Base-by-base conservation (phyloP, 2,329 filamentous ascomycete genomes). In the Colletotrichum destructivum region DNA sequence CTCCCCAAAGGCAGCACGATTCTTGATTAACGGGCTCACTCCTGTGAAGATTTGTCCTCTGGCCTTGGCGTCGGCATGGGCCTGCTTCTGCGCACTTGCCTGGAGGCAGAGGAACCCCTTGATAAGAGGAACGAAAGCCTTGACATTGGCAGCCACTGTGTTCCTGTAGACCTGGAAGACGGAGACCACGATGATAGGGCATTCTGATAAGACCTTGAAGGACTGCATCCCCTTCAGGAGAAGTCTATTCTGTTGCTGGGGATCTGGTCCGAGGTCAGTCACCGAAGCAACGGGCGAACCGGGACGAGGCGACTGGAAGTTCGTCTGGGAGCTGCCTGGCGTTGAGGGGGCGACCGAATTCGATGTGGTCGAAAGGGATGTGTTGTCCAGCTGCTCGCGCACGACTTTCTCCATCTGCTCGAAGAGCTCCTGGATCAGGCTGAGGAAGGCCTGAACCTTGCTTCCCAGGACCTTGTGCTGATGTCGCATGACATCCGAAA, bases 161-260 rank as follows among this genome's bases (percentile, higher is more conserved):
- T 84, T 86, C 60, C 95, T 91, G 78, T 99, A 96, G 6, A 96
- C 93, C 83, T 99, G 96, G 81, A 99, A 98, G 75, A 99, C 94
- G 4, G 96, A 98, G 1, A 99, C 96, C 4, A 99, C 96, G 51
- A 99, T 98, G 63, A 99, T 99, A 0, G 96, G 96, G 77, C 96
- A 99, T 81, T 99, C 96, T 1, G 96, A 95, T 5, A 99, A 89
- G 31, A 99, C 96, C 82, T 98, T 99, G 88, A 99, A 99, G 1
- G 96, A 99, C 80, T 98, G 94, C 94, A 98, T 98, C 40, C 96
- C 96, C 82, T 94, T 97, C 66, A 95, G 85, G 44, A 99, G 83
- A 60, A 94, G 93, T 70, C 95, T 91, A 66, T 84, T 94, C 77
- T 95, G 92, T 78, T 96, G 94, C 77, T 94, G 92, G n/a, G 87